phyloP scores from a whole-genome alignment of 345 rosid genomes.

The Trapa bicornis region DNA sequence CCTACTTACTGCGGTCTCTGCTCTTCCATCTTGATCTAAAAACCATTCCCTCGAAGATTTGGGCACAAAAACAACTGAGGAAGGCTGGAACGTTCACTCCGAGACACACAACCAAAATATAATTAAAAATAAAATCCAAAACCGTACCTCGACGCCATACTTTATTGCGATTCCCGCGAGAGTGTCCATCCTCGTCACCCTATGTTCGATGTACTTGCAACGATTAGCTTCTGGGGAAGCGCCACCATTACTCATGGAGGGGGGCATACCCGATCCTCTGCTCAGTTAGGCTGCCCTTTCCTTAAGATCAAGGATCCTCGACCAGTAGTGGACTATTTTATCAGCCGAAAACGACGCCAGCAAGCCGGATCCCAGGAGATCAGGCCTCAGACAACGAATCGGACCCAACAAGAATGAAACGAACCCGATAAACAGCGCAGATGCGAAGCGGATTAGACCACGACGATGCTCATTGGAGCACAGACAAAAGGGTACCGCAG shows the following conservation, averaged over 20 bases:
- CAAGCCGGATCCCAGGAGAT: background rate
- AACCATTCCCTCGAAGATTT: background rate
- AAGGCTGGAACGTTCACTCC: background rate
- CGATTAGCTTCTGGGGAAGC: conserved; percentile 8
- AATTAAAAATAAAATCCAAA: background rate
- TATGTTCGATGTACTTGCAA: conserved; percentile 36
- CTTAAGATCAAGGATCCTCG: background rate
- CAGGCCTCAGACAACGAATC: background rate
- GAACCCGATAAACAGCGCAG: background rate
- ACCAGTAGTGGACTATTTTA: background rate
- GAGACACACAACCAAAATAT: background rate
- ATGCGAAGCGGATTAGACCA: background rate
- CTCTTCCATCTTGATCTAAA: background rate
- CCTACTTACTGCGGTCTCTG: background rate
- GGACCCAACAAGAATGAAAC: background rate
- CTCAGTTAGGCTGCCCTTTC: background rate
- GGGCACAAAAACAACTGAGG: background rate
- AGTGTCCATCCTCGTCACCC: conserved; percentile 49
- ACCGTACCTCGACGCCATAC: conserved; percentile 56
- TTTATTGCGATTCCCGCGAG: conserved; percentile 66
- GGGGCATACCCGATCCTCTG: conserved; percentile 21
- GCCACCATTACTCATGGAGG: conserved; percentile 18
- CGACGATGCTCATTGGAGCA: background rate
- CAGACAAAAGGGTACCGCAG: background rate
- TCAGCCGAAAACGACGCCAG: background rate